Conservation (phyloP, 768 basidiomycete species). For the Kwoniella sp. region DNA sequence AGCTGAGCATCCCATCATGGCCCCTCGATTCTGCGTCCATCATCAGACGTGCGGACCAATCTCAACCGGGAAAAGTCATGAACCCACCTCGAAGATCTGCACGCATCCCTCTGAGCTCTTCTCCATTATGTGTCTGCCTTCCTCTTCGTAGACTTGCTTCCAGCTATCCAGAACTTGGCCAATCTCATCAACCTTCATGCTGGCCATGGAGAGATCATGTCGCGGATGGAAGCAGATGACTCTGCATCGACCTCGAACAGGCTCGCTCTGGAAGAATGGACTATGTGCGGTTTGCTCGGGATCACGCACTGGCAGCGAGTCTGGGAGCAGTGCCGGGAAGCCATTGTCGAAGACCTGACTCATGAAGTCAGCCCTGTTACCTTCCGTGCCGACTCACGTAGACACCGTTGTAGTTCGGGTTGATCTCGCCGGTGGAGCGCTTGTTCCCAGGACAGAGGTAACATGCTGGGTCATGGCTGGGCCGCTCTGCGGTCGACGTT, state of each 20-base stretch:
- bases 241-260: slow-evolving; percentile 81
- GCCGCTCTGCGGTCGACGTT: slow-evolving; percentile 62
- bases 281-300: slow-evolving; percentile 49
- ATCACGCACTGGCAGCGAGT: slow-evolving; percentile 57
- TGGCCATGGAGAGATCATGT: slow-evolving; percentile 81
- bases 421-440: slow-evolving; percentile 71
- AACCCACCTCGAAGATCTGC: slow-evolving; percentile 81
- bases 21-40: slow-evolving; percentile 73
- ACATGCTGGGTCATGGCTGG: slow-evolving; percentile 64
- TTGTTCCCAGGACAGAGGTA: slow-evolving; percentile 86
- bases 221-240: slow-evolving; percentile 83
- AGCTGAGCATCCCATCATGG: slow-evolving; percentile 94
- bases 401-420: slow-evolving; percentile 69
- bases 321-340: slow-evolving; percentile 74
- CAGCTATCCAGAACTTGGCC: slow-evolving; percentile 71
- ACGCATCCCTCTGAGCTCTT: slow-evolving; percentile 68
- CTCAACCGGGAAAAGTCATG: not conserved
- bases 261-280: slow-evolving; percentile 58
- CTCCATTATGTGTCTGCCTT: slow-evolving; percentile 58
- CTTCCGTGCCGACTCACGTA: slow-evolving; percentile 55
- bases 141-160: slow-evolving; percentile 66
- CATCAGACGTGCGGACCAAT: not conserved
- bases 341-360: slow-evolving; percentile 70
- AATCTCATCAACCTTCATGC: slow-evolving; percentile 65
- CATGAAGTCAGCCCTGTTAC: not conserved